Base-by-base conservation (phyloP, 257 asterid genomes). In the Leptodermis oblonga region DNA sequence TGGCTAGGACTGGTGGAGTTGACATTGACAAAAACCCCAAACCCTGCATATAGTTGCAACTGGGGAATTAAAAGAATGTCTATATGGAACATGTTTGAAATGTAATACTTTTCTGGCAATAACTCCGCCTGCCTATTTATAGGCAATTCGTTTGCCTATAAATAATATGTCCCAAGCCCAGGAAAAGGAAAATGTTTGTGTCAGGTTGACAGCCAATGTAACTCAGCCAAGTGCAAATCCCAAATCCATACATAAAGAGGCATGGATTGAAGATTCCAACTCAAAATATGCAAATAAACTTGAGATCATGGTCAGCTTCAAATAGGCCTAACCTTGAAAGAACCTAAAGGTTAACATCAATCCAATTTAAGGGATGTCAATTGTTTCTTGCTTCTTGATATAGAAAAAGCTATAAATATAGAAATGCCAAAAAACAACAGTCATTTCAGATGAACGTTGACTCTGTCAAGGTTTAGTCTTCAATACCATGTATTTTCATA, bases 21-120 rank as follows among this genome's bases (percentile, higher is more conserved):
- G 92, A 88, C 86, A 89, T 77, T 0, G 86, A 33, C 26, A 89
- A 70, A 1, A 89, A 76, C n/a, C 78, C 82, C 71, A 85, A 76
- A 0, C 92, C 90, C 87, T 85, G 71, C 51, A 69, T 8, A 33
- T 22, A 26, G 36, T 51, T 41, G 11, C 13, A 5, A 42, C 15
- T 53, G 52, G 31, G 26, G 7, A 39, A 25, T 23, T 43, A 43
- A 7, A 36, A 48, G 7, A 17, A 14, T 10, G 39, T 42, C 13
- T 31, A 33, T 30, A 1, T 5, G 28, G 8, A 25, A 67, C 49
- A 14, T 20, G 22, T 22, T 11, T 51, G 58, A 48, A 48, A 48
- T 48, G 22, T 48, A 48, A 48, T 15, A 17, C 6, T 1, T 18
- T 3, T 48, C 3, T 18, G 7, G 49, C 49, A 10, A n/a, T n/a